Evolutionary conservation across 1,139 yeast species (phyloP).

Genomic region (Lodderomyces jiufengensis): DNA sequence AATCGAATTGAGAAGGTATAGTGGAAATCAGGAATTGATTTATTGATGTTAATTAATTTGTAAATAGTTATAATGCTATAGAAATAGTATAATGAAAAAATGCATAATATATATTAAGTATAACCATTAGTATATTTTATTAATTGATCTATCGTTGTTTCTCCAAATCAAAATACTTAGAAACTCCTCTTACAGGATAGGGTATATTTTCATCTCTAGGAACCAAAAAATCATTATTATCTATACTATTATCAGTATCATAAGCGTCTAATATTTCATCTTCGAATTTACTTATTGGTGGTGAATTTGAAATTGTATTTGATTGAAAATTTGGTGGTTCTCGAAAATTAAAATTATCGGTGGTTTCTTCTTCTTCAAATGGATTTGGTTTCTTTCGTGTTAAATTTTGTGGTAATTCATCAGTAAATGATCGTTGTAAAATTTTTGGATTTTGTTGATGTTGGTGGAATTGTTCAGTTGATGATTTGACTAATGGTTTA

Average conservation of each 20-base stretch:
- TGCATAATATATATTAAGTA: not conserved
- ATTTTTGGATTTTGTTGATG: not conserved
- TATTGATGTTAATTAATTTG: not conserved
- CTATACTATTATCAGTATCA: constrained; percentile 1
- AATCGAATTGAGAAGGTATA: not conserved
- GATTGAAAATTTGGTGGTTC: not conserved
- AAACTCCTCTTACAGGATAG: constrained; percentile 28
- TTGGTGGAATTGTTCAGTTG: constrained; percentile 2
- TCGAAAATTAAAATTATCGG: not conserved
- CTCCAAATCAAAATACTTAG: constrained; percentile 12
- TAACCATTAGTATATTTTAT: too few species aligned
- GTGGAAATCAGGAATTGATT: not conserved
- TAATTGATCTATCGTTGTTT: not conserved
- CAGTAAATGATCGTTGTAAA: constrained; percentile 5
- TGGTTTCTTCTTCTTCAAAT: constrained; percentile 5
- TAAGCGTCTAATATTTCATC: constrained; percentile 4
- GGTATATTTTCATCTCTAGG: too few species aligned
- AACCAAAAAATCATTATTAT: too few species aligned
- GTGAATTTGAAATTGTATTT: not conserved
- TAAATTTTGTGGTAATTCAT: constrained; percentile 3
- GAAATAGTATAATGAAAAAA: not conserved
- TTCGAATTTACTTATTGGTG: not conserved
- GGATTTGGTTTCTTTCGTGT: not conserved
- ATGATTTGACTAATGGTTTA: constrained; percentile 1
- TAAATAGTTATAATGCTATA: constrained; percentile 1